Percentiles rank a stretch among this genome's conserved stretches.
Conservation (phyloP, 352 stramenopile genomes). For the Pythium scleroteichum region DNA sequence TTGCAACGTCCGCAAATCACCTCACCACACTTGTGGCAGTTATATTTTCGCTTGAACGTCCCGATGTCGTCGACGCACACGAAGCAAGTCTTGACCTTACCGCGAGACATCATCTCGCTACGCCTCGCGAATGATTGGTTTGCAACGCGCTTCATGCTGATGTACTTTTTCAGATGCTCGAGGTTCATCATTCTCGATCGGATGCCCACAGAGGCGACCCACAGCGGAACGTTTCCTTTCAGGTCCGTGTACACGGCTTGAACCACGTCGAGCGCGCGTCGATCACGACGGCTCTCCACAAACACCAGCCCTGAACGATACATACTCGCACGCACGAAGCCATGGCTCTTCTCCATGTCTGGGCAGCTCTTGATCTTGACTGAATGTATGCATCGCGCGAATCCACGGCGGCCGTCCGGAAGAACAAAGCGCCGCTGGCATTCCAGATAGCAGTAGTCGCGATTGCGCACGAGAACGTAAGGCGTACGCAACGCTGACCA, state of each 20-base stretch:
- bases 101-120: constrained; percentile 60
- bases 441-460: constrained; percentile 79
- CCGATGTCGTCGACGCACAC: constrained; percentile 82
- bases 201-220: constrained; percentile 61
- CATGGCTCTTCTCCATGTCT: constrained; percentile 79
- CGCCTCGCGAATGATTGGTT: constrained; percentile 72
- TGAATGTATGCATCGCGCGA: constrained; percentile 75
- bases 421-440: constrained; percentile 72
- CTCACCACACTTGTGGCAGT: constrained; percentile 85
- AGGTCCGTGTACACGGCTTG: constrained; percentile 81
- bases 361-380: constrained; percentile 86
- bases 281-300: constrained; percentile 72
- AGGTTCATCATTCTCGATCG: constrained; percentile 69
- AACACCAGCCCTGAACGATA: constrained; percentile 83
- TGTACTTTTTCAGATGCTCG: constrained; percentile 78
- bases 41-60: constrained; percentile 78
- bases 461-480: constrained; percentile 74
- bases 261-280: constrained; percentile 72
- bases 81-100: constrained; percentile 80
- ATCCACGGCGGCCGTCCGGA: constrained; percentile 54
- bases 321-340: constrained; percentile 78
- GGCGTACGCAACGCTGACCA: constrained; percentile 72
- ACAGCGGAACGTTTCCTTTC: constrained; percentile 78
- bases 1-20: constrained; percentile 75
- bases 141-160: constrained; percentile 77